phyloP scores from a whole-genome alignment of 257 asterid species.

The Euphrasia confusa region DNA sequence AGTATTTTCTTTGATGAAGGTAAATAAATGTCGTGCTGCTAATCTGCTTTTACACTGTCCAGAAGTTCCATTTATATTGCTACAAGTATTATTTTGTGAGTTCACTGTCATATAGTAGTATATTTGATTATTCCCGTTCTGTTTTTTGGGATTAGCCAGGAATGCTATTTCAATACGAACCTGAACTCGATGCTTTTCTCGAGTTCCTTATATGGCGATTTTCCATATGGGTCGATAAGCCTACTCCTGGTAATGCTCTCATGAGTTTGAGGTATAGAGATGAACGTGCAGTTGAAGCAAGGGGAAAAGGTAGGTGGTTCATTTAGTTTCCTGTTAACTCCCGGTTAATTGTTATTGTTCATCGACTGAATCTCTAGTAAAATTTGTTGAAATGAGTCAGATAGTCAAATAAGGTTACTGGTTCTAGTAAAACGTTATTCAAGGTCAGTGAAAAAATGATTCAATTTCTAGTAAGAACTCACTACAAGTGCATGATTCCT shows the following conservation, averaged over 20 bases:
- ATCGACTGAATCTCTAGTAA: background rate
- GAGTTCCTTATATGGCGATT: conserved; percentile 93
- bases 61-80: conserved; percentile 16
- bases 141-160: conserved; percentile 92
- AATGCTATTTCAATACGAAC: conserved; percentile 89
- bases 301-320: conserved; percentile 62
- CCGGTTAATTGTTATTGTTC: conserved; percentile 3
- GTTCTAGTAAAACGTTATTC: background rate
- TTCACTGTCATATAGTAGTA: conserved; percentile 31
- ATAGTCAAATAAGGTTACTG: background rate
- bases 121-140: conserved; percentile 42
- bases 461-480: no score
- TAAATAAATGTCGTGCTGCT: conserved; percentile 32
- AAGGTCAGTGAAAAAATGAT: no score
- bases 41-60: conserved; percentile 10
- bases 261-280: conserved; percentile 83
- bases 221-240: conserved; percentile 98
- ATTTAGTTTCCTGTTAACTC: conserved; percentile 17
- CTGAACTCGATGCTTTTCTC: conserved; percentile 93
- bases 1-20: conserved; percentile 89
- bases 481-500: no score
- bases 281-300: conserved; percentile 72
- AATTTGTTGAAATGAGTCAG: background rate
- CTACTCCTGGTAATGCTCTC: conserved; percentile 90
- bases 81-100: conserved; percentile 18